These are phyloP conservation scores for Citrus reticulata DNA, from an alignment of 345 rosid species.

Conservation along the genomic window DNA sequence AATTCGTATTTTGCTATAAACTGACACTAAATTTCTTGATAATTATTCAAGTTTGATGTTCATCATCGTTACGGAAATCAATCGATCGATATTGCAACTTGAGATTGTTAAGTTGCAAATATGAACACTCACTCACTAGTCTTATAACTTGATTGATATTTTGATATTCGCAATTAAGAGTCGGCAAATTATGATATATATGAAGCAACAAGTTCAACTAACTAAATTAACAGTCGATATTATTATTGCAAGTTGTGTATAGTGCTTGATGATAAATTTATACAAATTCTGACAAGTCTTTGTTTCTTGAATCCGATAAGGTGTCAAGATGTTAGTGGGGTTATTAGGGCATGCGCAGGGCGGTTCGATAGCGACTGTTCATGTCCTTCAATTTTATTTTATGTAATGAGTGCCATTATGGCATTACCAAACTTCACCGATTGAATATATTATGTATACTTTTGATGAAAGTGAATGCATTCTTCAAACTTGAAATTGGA, in stretches of 20 bases:
- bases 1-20: neutral
- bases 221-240: neutral
- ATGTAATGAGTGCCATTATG: neutral
- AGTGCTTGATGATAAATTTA: neutral
- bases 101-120: neutral
- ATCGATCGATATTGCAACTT: neutral
- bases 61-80: neutral
- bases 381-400: neutral
- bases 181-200: neutral
- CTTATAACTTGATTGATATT: neutral
- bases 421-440: constrained; percentile 4
- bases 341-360: neutral
- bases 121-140: neutral
- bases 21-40: too few relatives aligned
- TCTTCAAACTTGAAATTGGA: neutral
- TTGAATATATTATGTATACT: neutral
- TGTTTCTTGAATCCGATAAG: neutral
- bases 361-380: neutral
- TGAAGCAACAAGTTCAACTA: neutral
- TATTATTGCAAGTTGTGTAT: neutral
- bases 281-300: neutral
- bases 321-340: neutral
- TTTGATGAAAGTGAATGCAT: neutral
- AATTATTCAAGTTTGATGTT: neutral
- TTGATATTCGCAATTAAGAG: neutral